phyloP scores from a whole-genome alignment of 225 moss, liverwort and hornwort genomes.

The Bryum argenteum region DNA sequence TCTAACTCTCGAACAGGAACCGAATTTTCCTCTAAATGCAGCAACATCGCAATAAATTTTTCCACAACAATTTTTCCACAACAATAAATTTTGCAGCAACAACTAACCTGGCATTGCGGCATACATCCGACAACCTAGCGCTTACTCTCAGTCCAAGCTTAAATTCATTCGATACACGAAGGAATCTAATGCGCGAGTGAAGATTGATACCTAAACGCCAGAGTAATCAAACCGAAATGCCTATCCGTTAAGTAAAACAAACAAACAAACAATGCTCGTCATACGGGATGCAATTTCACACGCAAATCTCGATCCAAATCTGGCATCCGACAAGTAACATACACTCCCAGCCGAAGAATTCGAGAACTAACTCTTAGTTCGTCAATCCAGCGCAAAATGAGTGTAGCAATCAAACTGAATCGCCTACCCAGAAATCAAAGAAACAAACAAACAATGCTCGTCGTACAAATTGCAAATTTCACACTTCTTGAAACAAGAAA shows the following conservation, averaged over 20 bases:
- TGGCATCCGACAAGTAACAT: background rate
- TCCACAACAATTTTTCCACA: background rate
- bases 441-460: conserved; percentile 10
- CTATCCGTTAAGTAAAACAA: background rate
- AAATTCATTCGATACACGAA: background rate
- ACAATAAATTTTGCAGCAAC: conserved; percentile 8
- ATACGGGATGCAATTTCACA: background rate
- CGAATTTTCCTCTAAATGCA: no score
- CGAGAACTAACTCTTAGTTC: background rate
- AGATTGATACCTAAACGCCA: background rate
- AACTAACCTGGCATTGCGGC: background rate
- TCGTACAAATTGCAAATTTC: background rate
- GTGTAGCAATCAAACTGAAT: no score
- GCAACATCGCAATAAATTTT: no score
- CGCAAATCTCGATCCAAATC: background rate
- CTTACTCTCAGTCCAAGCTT: background rate
- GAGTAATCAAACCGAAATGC: background rate
- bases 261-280: background rate
- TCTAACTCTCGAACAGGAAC: no score
- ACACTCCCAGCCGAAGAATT: background rate
- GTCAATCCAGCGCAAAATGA: background rate
- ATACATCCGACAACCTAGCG: background rate
- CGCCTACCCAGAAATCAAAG: no score
- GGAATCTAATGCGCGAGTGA: background rate
- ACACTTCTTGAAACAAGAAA: background rate